Evolutionary conservation across 129 eudicot species (phyloP), one percentile per base, ranked within the genome.

Genomic region (Arctium lappa): DNA sequence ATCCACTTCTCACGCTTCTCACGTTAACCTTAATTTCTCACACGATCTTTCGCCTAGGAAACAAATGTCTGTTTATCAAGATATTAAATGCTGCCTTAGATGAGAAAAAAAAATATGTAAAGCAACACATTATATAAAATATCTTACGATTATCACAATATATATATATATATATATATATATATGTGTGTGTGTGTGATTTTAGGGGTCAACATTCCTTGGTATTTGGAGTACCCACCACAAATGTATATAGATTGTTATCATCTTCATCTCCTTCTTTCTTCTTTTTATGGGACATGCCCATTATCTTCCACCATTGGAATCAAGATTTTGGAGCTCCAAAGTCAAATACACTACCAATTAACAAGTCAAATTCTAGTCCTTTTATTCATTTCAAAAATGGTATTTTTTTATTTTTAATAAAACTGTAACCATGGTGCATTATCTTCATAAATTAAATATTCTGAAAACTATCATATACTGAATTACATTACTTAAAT

Each of bases 221-320:
- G 42, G 80, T 73, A 74, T 80, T 84, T 73, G 87, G 87, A 84
- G 76, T 79, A 84, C 87, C 87, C 87, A 84, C 87, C 87, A 84
- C 87, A 84, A 84, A 79, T 65, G 72, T 79, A 29, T 84, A 73
- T 84, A 79, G 76, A 62, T 84, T 79, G 80, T 79, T 84, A 84
- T 84, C 87, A 62, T 73, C 76, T 79, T 73, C 83, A 72, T 77
- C 73, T 56, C 73, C 37, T 72, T 60, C 38, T 72, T 84, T 84
- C 76, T 79, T 79, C 83, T 84, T 84, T 84, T 63, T 79, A 84
- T 79, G 83, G 83, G 87, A 73, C 87, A 84, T 27, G 42, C 87
- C 84, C 87, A 84, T 84, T 84, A 79, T 84, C 87, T 63, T 79
- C 87, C 83, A 84, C 87, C 80, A 84, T 33, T 65, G 76, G 84